These are phyloP conservation scores for Ceratocystis huliohia DNA, from an alignment of 2,329 filamentous ascomycete genomes.

Conservation along the genomic window DNA sequence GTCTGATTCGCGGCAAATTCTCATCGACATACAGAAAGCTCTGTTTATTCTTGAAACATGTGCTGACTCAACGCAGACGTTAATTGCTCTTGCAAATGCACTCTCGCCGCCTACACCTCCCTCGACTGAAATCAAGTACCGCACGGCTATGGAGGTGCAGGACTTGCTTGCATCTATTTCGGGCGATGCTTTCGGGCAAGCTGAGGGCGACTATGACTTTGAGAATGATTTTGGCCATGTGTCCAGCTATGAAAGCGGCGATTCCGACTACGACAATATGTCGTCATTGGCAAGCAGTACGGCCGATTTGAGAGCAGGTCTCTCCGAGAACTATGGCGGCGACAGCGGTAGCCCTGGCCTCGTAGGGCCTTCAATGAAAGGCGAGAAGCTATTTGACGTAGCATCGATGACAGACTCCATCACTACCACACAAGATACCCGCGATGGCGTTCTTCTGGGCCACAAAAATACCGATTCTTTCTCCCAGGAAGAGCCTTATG, in stretches of 20 bases:
- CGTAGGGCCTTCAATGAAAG: not conserved
- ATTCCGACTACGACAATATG: slow-evolving; percentile 26
- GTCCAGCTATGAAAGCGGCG: slow-evolving; percentile 35
- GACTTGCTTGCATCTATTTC: slow-evolving; percentile 85
- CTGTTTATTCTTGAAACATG: slow-evolving; percentile 87
- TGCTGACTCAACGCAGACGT: slow-evolving; percentile 89
- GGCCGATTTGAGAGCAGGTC: slow-evolving; percentile 28
- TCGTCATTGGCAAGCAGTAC: slow-evolving; percentile 14
- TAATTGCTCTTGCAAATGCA: slow-evolving; percentile 66
- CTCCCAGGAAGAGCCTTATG: slow-evolving; percentile 26
- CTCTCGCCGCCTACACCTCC: slow-evolving; percentile 74
- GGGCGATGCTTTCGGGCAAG: slow-evolving; percentile 62
- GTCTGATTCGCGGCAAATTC: slow-evolving; percentile 50
- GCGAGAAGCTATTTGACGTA: slow-evolving; percentile 38
- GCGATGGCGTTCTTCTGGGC: slow-evolving; percentile 30
- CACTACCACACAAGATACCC: slow-evolving; percentile 26
- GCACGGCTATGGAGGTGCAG: slow-evolving; percentile 73
- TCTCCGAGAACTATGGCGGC: slow-evolving; percentile 22
- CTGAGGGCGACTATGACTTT: slow-evolving; percentile 49
- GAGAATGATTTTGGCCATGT: slow-evolving; percentile 50
- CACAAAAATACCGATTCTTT: not conserved
- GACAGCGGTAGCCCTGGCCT: not conserved
- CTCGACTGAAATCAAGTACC: slow-evolving; percentile 71
- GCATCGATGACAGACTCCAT: slow-evolving; percentile 25
- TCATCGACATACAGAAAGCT: slow-evolving; percentile 73